These are phyloP conservation scores for Xylariales sp. DNA, from an alignment of 2,329 filamentous ascomycete species.

Conservation along the genomic window DNA sequence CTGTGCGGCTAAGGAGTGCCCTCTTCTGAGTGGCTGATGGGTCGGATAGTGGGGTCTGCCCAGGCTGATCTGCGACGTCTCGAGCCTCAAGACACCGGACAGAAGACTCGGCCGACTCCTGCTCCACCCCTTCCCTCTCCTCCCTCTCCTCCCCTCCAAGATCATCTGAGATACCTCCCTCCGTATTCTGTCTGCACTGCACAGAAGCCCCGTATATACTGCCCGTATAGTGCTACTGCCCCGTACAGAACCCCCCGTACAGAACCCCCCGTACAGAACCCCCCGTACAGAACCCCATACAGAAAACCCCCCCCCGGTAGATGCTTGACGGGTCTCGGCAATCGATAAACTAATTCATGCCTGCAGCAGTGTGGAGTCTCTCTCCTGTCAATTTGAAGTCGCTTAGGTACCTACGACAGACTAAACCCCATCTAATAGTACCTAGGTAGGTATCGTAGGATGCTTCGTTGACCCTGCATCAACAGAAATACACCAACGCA, in stretches of 20 bases:
- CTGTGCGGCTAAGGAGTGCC: slow-evolving; percentile 42
- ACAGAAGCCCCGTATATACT: too few relatives aligned
- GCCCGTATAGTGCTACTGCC: too few relatives aligned
- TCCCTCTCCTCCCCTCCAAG: too few relatives aligned
- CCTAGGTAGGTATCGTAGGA: neutral
- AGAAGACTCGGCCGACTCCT: slow-evolving; percentile 24
- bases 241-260: neutral
- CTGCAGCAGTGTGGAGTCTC: neutral
- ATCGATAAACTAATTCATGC: slow-evolving; percentile 30
- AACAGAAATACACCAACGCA: neutral
- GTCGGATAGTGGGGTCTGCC: slow-evolving; percentile 36
- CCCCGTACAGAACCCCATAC: neutral
- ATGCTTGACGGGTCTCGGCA: slow-evolving; percentile 30
- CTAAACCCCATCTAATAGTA: too few relatives aligned
- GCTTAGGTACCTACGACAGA: neutral
- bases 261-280: slow-evolving; percentile 4
- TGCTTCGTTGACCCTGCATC: slow-evolving; percentile 25
- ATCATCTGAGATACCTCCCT: too few relatives aligned
- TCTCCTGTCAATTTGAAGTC: slow-evolving; percentile 18
- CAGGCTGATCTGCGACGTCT: slow-evolving; percentile 50
- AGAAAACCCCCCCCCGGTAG: too few relatives aligned
- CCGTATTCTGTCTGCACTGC: too few relatives aligned
- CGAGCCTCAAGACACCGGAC: slow-evolving; percentile 50
- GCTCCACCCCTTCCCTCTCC: slow-evolving; percentile 1
- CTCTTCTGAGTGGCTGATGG: slow-evolving; percentile 43